phyloP scores from a whole-genome alignment of 2,329 filamentous ascomycete species.

The Alternaria viburni region DNA sequence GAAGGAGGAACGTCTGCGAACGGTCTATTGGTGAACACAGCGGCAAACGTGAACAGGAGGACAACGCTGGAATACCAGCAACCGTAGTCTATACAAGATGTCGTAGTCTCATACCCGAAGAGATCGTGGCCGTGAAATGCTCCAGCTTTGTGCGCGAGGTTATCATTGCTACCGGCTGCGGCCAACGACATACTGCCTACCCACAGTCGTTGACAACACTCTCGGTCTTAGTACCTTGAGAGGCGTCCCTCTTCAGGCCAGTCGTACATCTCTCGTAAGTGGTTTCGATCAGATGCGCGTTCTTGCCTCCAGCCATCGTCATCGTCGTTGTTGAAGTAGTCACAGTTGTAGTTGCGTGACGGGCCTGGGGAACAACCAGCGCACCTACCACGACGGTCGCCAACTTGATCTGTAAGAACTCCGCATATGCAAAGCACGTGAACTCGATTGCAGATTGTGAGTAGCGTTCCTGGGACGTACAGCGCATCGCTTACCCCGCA shows the following conservation, averaged over 20 bases:
- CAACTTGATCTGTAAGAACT: conserved; percentile 24
- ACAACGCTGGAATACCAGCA: not conserved
- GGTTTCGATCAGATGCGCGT: conserved; percentile 16
- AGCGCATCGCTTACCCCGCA: conserved; percentile 30
- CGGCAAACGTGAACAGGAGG: conserved; percentile 1
- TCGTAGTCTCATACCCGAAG: not conserved
- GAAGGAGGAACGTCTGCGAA: conserved; percentile 7
- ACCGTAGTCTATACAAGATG: not conserved
- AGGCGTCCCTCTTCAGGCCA: conserved; percentile 22
- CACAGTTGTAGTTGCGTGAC: not conserved
- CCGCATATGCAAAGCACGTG: conserved; percentile 28
- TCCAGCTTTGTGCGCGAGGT: not conserved
- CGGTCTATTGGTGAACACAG: conserved; percentile 6
- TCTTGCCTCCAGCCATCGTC: conserved; percentile 18
- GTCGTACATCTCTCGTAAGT: conserved; percentile 21
- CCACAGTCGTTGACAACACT: not conserved
- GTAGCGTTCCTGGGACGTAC: conserved; percentile 27
- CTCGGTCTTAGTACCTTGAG: not conserved
- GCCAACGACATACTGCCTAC: not conserved
- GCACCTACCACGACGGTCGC: conserved; percentile 18
- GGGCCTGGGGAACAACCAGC: conserved; percentile 15
- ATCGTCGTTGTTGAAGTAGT: conserved; percentile 14
- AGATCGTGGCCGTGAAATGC: not conserved
- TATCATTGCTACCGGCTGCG: not conserved
- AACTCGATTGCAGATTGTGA: conserved; percentile 26